Percentiles rank a stretch among this genome's conserved stretches.
phyloP scores from a whole-genome alignment of 495 filamentous ascomycete genomes.

The Coniosporium apollinis region DNA sequence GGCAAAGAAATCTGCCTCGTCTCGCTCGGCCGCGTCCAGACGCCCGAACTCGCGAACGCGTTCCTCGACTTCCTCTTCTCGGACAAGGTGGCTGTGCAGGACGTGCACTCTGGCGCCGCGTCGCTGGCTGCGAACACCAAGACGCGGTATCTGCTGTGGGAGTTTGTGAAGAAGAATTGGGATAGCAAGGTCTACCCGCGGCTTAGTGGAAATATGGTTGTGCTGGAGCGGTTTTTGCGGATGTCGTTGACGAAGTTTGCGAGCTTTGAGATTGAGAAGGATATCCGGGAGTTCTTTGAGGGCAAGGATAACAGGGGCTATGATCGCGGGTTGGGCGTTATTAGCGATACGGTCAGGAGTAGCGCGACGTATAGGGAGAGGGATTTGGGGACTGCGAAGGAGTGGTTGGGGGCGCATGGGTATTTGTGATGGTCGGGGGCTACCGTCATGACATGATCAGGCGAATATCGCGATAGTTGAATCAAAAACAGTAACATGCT shows the following conservation, averaged over 20 bases:
- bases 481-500: no score
- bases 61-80: slow-evolving; percentile 70
- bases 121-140: slow-evolving; percentile 54
- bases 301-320: slow-evolving; percentile 66
- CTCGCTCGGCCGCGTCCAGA: slow-evolving; percentile 57
- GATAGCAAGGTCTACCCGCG: slow-evolving; percentile 41
- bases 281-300: slow-evolving; percentile 72
- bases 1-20: slow-evolving; percentile 72
- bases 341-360: slow-evolving; percentile 61
- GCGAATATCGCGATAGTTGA: no score
- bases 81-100: slow-evolving; percentile 57
- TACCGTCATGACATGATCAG: no score
- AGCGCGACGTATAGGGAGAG: slow-evolving; percentile 62
- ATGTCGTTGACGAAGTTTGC: slow-evolving; percentile 62
- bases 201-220: slow-evolving; percentile 63
- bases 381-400: slow-evolving; percentile 47
- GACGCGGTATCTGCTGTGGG: slow-evolving; percentile 57
- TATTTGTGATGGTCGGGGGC: slow-evolving; percentile 31
- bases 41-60: slow-evolving; percentile 46
- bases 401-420: slow-evolving; percentile 52
- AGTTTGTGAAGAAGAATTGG: slow-evolving; percentile 73
- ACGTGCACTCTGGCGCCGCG: slow-evolving; percentile 65
- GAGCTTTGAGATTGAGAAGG: slow-evolving; percentile 45
- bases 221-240: slow-evolving; percentile 75
- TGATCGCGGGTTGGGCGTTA: slow-evolving; percentile 60